A percentile compares a stretch with the other conserved stretches of the same genome.
Evolutionary conservation across 2,329 filamentous ascomycete genomes (phyloP).

Genomic region (Atkinsonella hypoxylon): DNA sequence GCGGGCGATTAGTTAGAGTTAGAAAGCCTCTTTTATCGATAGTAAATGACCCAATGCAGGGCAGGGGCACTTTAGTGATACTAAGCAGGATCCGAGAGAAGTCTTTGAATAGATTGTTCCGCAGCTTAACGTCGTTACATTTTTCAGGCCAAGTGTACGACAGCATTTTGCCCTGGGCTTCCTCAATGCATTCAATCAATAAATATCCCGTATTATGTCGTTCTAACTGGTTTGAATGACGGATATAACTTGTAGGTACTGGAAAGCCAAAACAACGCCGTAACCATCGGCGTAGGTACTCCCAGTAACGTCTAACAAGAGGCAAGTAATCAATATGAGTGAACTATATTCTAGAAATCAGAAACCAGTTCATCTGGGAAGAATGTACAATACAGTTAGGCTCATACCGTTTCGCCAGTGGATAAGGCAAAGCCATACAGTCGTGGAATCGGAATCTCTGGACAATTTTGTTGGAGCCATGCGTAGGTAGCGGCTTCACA

Average conservation of each 20-base stretch:
- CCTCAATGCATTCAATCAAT: background rate
- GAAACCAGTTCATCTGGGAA: no score
- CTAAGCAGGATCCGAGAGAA: background rate
- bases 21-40: background rate
- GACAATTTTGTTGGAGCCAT: constrained; percentile 15
- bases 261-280: no score
- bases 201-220: background rate
- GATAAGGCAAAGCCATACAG: constrained; percentile 13
- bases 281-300: no score
- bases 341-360: background rate
- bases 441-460: constrained; percentile 11
- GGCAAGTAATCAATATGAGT: background rate
- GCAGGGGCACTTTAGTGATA: background rate
- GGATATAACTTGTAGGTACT: background rate
- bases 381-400: no score
- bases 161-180: no score
- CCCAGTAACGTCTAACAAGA: background rate
- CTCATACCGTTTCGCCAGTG: background rate
- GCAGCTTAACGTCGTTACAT: background rate
- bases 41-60: background rate
- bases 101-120: background rate
- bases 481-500: constrained; percentile 12
- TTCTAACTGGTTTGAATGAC: background rate
- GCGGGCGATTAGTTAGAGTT: background rate
- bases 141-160: no score